Evolutionary conservation across 352 stramenopile genomes (phyloP).

Genomic region (Elongisporangium anandrum): DNA sequence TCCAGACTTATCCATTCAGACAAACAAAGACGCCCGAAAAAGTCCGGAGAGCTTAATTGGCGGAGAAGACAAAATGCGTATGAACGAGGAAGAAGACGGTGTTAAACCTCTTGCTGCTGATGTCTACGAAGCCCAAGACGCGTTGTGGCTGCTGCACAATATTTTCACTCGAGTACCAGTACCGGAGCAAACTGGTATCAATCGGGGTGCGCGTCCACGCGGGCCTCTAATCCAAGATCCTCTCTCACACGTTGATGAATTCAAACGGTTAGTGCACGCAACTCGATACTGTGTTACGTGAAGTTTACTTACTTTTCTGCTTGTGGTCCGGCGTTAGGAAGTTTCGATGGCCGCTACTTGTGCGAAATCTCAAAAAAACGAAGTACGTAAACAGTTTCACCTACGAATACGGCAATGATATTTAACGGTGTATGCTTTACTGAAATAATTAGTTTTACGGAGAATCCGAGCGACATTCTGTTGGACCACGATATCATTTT

Average conservation of each 20-base stretch:
- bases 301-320: neutral
- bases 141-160: conserved; percentile 10
- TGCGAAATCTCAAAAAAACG: conserved; percentile 52
- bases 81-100: neutral
- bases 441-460: conserved; percentile 28
- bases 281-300: neutral
- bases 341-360: conserved; percentile 68
- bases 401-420: conserved; percentile 1
- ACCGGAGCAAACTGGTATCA: conserved; percentile 25
- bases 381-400: conserved; percentile 28
- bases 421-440: neutral
- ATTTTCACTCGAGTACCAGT: conserved; percentile 23
- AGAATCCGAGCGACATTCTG: conserved; percentile 40
- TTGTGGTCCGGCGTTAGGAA: conserved; percentile 29
- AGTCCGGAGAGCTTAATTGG: neutral
- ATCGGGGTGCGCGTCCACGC: conserved; percentile 18
- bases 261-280: conserved; percentile 24
- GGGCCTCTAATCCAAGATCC: conserved; percentile 45
- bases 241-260: conserved; percentile 37
- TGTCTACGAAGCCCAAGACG: conserved; percentile 3
- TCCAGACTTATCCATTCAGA: neutral
- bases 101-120: neutral
- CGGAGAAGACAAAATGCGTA: neutral
- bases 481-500: conserved; percentile 38
- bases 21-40: neutral